A percentile compares a stretch with the other conserved stretches of the same genome.
Conservation (phyloP, 2,329 filamentous ascomycete genomes). For the Fusarium pseudocircinatum region DNA sequence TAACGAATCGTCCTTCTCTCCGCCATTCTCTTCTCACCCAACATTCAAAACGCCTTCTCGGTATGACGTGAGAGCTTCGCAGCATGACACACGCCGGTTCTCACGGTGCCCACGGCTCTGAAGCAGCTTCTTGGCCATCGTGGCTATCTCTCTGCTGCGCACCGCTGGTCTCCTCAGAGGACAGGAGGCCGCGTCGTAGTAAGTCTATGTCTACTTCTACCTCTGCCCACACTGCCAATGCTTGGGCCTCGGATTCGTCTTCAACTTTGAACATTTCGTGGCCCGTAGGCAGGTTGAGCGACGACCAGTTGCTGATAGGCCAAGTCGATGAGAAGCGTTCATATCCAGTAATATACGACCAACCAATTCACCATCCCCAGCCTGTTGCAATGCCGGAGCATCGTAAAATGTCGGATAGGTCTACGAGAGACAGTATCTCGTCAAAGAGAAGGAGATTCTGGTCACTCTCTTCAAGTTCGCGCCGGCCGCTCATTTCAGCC, state of each 20-base stretch:
- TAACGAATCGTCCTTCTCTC: slow-evolving; percentile 19
- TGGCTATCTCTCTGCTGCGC: slow-evolving; percentile 61
- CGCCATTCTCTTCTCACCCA: slow-evolving; percentile 14
- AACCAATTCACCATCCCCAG: slow-evolving; percentile 43
- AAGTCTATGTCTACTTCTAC: slow-evolving; percentile 45
- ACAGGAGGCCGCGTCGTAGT: slow-evolving; percentile 53
- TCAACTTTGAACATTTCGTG: slow-evolving; percentile 39
- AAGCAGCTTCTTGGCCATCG: slow-evolving; percentile 53
- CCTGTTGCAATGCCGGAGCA: slow-evolving; percentile 41
- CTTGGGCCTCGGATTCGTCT: slow-evolving; percentile 35
- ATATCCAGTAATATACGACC: slow-evolving; percentile 42
- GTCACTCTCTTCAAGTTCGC: slow-evolving; percentile 55
- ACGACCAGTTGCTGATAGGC: slow-evolving; percentile 45
- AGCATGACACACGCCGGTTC: slow-evolving; percentile 56
- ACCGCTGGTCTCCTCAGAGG: slow-evolving; percentile 51
- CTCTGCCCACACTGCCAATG: slow-evolving; percentile 27
- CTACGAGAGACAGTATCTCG: slow-evolving; percentile 53
- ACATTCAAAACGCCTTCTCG: slow-evolving; percentile 28
- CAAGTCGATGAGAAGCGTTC: slow-evolving; percentile 46
- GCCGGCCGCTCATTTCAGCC: slow-evolving; percentile 65
- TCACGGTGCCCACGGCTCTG: slow-evolving; percentile 54
- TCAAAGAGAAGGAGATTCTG: slow-evolving; percentile 59
- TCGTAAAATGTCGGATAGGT: slow-evolving; percentile 34
- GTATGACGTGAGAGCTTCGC: slow-evolving; percentile 41
- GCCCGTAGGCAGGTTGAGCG: slow-evolving; percentile 42